A percentile compares a stretch with the other conserved stretches of the same genome.
These are phyloP conservation scores for Fusarium sp. DNA, from an alignment of 2,329 filamentous ascomycete species.

Conservation along the genomic window DNA sequence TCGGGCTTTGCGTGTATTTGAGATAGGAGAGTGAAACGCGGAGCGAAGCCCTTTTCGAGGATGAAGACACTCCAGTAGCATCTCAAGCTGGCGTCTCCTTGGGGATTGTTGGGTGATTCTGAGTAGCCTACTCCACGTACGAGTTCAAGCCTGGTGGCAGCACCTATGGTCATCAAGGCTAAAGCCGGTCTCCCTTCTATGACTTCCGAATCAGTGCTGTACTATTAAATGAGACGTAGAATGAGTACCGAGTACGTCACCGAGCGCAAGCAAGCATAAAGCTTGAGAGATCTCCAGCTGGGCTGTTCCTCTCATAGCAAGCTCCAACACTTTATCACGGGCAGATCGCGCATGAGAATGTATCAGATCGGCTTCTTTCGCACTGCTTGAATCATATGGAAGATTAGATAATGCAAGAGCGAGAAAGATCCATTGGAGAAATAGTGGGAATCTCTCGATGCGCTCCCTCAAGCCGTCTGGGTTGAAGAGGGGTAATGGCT, in stretches of 20 bases:
- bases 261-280: slow-evolving; percentile 20
- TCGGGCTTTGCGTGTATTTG: slow-evolving; percentile 16
- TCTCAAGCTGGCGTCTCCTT: slow-evolving; percentile 30
- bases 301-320: slow-evolving; percentile 35
- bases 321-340: slow-evolving; percentile 26
- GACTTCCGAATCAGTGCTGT: fast-evolving
- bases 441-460: slow-evolving; percentile 19
- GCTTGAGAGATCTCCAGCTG: slow-evolving; percentile 33
- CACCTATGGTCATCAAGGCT: slow-evolving; percentile 45
- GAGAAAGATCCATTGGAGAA: slow-evolving; percentile 38
- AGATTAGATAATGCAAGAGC: slow-evolving; percentile 26
- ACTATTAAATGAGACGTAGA: fast-evolving
- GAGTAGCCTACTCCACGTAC: slow-evolving; percentile 24
- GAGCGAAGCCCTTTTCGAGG: slow-evolving; percentile 41
- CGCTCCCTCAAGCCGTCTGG: slow-evolving; percentile 15
- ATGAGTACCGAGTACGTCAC: slow-evolving; percentile 23
- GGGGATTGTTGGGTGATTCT: background rate
- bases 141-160: slow-evolving; percentile 36
- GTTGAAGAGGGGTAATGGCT: slow-evolving; percentile 41
- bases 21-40: slow-evolving; percentile 17
- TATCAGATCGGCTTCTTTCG: slow-evolving; percentile 28
- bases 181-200: slow-evolving; percentile 35
- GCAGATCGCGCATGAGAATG: slow-evolving; percentile 23
- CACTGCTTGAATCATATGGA: slow-evolving; percentile 25
- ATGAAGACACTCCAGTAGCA: slow-evolving; percentile 47